These are phyloP conservation scores for Saturnispora sekii DNA, from an alignment of 805 yeast genomes.

Conservation along the genomic window DNA sequence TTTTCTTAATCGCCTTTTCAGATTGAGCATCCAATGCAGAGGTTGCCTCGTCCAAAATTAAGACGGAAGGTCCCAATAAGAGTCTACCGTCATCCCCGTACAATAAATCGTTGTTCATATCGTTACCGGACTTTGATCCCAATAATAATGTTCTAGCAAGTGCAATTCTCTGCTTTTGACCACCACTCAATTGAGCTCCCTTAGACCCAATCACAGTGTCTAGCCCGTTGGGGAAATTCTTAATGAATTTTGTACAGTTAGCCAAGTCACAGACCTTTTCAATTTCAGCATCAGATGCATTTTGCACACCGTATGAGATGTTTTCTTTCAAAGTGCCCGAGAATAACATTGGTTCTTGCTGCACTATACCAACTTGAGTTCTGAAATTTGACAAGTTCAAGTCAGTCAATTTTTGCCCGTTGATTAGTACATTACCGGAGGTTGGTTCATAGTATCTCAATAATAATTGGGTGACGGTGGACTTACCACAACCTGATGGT, in stretches of 20 bases:
- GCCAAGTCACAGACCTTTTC: conserved; percentile 56
- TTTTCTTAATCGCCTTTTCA: conserved; percentile 75
- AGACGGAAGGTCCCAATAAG: conserved; percentile 52
- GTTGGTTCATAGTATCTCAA: conserved; percentile 77
- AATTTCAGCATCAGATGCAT: conserved; percentile 52
- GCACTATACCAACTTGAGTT: conserved; percentile 75
- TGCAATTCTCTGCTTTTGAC: conserved; percentile 90
- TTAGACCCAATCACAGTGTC: conserved; percentile 81
- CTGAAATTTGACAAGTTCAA: conserved; percentile 68
- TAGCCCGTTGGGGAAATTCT: conserved; percentile 70
- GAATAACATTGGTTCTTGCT: conserved; percentile 85
- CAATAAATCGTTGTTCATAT: conserved; percentile 10
- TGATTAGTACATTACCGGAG: conserved; percentile 53
- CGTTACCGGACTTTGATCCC: conserved; percentile 18
- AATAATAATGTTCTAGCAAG: conserved; percentile 78
- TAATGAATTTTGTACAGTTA: conserved; percentile 60
- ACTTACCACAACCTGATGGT: conserved; percentile 95
- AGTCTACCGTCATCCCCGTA: conserved; percentile 19
- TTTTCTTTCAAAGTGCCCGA: conserved; percentile 82
- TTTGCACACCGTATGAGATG: conserved; percentile 62
- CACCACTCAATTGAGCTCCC: conserved; percentile 86
- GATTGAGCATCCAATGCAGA: conserved; percentile 86
- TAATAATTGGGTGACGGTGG: conserved; percentile 72
- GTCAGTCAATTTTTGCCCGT: conserved; percentile 50
- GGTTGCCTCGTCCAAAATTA: conserved; percentile 89